These are phyloP conservation scores for Sinapis alba DNA, from an alignment of 441 rosid genomes.

Conservation along the genomic window DNA sequence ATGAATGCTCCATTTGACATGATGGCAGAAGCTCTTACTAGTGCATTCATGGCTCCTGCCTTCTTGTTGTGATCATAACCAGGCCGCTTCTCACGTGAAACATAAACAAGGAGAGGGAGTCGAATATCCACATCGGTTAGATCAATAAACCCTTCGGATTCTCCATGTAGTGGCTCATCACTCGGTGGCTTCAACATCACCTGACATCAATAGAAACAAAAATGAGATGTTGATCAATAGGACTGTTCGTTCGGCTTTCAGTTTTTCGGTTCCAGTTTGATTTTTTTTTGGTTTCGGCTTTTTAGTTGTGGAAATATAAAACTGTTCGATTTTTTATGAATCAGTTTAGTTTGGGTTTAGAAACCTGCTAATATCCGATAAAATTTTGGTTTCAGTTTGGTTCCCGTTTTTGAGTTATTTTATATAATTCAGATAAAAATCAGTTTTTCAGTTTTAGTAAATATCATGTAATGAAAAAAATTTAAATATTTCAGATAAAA, in stretches of 20 bases:
- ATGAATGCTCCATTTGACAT: conserved; percentile 94
- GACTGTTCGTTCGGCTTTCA: not conserved
- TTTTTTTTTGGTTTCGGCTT: not conserved
- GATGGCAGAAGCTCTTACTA: conserved; percentile 82
- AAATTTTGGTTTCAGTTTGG: no score
- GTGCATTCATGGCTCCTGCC: conserved; percentile 91
- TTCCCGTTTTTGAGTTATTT: no score
- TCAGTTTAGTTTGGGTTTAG: not conserved
- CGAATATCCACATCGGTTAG: conserved; percentile 71
- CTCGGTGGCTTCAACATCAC: conserved; percentile 79
- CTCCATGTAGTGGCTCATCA: conserved; percentile 64
- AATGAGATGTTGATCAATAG: not conserved
- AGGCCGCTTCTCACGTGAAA: conserved; percentile 82
- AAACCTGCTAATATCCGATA: not conserved
- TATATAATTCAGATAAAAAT: no score
- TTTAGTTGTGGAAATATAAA: not conserved
- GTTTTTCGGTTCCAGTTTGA: not conserved
- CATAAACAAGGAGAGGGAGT: conserved; percentile 77
- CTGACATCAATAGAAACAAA: conserved; percentile 35
- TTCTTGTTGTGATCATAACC: conserved; percentile 90
- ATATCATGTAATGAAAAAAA: no score
- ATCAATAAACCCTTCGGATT: conserved; percentile 60
- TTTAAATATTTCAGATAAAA: not conserved
- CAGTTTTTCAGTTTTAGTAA: not conserved
- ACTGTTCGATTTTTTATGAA: not conserved